Percentiles rank a stretch among this genome's conserved stretches.
phyloP scores from a whole-genome alignment of 139 green algal species.

The Parachlorella kessleri region DNA sequence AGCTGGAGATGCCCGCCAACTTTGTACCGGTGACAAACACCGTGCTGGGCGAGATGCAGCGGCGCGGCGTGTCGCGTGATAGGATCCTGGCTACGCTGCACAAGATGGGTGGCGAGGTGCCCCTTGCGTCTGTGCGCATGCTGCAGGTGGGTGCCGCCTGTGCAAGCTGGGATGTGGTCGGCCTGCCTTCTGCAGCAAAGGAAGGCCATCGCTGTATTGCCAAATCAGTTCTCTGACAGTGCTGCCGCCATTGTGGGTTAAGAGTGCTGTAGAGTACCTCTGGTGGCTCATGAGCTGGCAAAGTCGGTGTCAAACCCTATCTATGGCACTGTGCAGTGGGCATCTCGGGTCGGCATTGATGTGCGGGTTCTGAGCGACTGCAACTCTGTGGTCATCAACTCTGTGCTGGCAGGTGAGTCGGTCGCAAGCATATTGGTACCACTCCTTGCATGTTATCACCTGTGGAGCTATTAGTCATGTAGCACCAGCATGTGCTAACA shows the following conservation, averaged over 20 bases:
- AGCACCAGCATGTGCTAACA: too few species aligned
- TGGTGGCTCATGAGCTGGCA: too few species aligned
- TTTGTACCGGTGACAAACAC: conserved; percentile 85
- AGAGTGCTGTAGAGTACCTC: not conserved
- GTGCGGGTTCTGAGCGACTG: conserved; percentile 66
- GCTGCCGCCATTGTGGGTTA: not conserved
- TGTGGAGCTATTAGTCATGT: too few species aligned
- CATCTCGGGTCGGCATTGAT: not conserved
- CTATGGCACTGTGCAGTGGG: not conserved
- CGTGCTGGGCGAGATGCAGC: conserved; percentile 69
- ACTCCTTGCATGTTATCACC: conserved; percentile 29
- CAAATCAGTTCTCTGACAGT: too few species aligned
- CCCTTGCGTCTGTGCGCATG: conserved; percentile 38
- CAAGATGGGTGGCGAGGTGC: conserved; percentile 67
- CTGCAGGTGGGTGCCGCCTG: conserved; percentile 53
- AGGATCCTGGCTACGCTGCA: conserved; percentile 61
- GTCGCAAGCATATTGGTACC: not conserved
- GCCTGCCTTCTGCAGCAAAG: too few species aligned
- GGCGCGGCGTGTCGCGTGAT: conserved; percentile 71
- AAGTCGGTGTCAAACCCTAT: too few species aligned
- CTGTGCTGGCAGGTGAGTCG: conserved; percentile 65
- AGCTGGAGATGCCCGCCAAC: conserved; percentile 65
- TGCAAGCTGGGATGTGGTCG: too few species aligned
- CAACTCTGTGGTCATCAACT: conserved; percentile 79
- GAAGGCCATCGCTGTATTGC: too few species aligned